Evolutionary conservation across 176 grass and related monocot species (phyloP).

Genomic region (Ananas comosus): DNA sequence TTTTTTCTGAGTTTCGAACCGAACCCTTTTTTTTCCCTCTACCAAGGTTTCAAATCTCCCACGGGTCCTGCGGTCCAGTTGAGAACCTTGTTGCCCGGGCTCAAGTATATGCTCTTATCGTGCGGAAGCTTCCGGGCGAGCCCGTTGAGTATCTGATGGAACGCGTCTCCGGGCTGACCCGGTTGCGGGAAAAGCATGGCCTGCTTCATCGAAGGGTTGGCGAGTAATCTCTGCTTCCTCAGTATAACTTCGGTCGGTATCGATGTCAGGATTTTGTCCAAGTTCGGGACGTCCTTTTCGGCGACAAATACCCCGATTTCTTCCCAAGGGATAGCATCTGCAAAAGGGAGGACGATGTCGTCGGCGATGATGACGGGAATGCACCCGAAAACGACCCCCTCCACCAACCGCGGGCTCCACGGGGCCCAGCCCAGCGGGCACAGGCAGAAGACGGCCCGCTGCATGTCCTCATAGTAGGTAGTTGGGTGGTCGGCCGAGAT

Average conservation of each 20-base stretch:
- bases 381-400: constrained; percentile 88
- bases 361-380: constrained; percentile 92
- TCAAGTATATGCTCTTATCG: constrained; percentile 47
- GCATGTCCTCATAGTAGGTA: constrained; percentile 98
- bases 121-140: constrained; percentile 90
- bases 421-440: constrained; percentile 96
- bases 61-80: constrained; percentile 90
- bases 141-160: constrained; percentile 93
- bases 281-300: constrained; percentile 77
- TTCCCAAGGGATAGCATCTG: constrained; percentile 92
- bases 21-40: background rate
- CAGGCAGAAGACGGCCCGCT: constrained; percentile 78
- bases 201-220: constrained; percentile 92
- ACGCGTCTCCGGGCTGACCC: constrained; percentile 66
- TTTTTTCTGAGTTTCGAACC: too few relatives aligned
- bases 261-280: constrained; percentile 82
- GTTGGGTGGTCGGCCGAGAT: constrained; percentile 85
- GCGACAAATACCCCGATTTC: constrained; percentile 85
- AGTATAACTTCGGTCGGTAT: constrained; percentile 77
- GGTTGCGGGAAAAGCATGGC: constrained; percentile 89
- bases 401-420: constrained; percentile 92
- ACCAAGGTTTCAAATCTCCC: constrained; percentile 88
- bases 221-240: constrained; percentile 90
- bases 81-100: constrained; percentile 37
- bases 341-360: constrained; percentile 88